A percentile compares a stretch with the other conserved stretches of the same genome.
These are phyloP conservation scores for Emmonsiellopsis sp. DNA, from an alignment of 2,329 filamentous ascomycete species.

Conservation along the genomic window DNA sequence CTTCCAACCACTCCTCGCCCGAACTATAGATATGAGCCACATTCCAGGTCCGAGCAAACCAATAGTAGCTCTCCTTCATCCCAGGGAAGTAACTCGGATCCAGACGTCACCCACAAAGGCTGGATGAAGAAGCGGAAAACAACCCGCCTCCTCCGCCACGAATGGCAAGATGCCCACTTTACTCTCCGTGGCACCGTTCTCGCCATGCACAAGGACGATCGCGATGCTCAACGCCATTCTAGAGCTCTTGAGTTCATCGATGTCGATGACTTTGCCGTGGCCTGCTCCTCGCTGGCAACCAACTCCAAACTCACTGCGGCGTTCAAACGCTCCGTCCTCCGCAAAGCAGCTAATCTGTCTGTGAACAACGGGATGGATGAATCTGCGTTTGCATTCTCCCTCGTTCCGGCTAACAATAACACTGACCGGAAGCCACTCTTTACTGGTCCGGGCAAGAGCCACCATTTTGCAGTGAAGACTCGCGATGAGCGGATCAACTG, in stretches of 20 bases:
- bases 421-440: slow-evolving; percentile 28
- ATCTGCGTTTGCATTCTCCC: slow-evolving; percentile 32
- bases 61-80: neutral
- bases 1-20: slow-evolving; percentile 12
- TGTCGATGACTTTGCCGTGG: slow-evolving; percentile 31
- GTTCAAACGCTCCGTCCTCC: slow-evolving; percentile 53
- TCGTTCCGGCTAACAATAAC: slow-evolving; percentile 38
- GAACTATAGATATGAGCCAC: slow-evolving; percentile 5
- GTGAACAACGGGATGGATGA: slow-evolving; percentile 14
- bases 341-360: slow-evolving; percentile 14
- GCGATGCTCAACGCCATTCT: slow-evolving; percentile 14
- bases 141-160: slow-evolving; percentile 76
- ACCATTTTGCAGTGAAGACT: slow-evolving; percentile 84
- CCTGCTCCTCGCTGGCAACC: slow-evolving; percentile 48
- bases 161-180: slow-evolving; percentile 90
- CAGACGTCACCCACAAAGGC: slow-evolving; percentile 62
- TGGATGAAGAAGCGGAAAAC: slow-evolving; percentile 94
- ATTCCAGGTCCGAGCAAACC: slow-evolving; percentile 10
- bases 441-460: slow-evolving; percentile 57
- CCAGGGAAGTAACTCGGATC: slow-evolving; percentile 1
- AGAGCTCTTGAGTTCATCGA: slow-evolving; percentile 25
- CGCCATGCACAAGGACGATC: slow-evolving; percentile 25
- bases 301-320: slow-evolving; percentile 76
- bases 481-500: slow-evolving; percentile 91
- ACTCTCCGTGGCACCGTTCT: slow-evolving; percentile 67